phyloP scores from a whole-genome alignment of 768 basidiomycete species.

The Saitozyma podzolica region DNA sequence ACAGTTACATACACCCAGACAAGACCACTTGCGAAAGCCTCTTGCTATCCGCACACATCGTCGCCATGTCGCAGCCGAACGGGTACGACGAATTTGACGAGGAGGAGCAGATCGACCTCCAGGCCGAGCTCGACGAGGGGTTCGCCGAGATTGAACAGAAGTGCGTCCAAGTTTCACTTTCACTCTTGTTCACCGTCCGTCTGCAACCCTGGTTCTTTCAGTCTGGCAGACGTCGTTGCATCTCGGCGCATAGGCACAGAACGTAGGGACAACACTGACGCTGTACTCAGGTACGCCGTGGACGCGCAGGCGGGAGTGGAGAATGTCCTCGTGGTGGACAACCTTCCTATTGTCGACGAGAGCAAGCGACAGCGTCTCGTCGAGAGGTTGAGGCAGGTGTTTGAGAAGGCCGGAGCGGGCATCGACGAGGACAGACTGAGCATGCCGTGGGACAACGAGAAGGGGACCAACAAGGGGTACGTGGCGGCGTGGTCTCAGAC shows the following conservation, averaged over 20 bases:
- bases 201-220: too few species aligned
- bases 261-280: background rate
- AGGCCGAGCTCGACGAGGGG: conserved; percentile 43
- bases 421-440: conserved; percentile 75
- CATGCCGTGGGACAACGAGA: conserved; percentile 82
- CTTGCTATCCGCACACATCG: too few species aligned
- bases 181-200: background rate
- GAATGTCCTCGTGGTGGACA: conserved; percentile 88
- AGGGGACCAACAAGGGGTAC: conserved; percentile 89
- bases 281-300: conserved; percentile 70
- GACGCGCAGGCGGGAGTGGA: conserved; percentile 83
- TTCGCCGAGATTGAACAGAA: conserved; percentile 44
- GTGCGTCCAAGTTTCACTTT: conserved; percentile 16
- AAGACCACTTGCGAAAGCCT: too few species aligned
- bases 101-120: conserved; percentile 41
- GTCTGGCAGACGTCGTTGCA: too few species aligned
- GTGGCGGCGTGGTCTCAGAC: conserved; percentile 20
- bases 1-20: too few species aligned
- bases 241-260: background rate
- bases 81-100: conserved; percentile 22
- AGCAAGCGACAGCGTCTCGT: conserved; percentile 79
- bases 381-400: conserved; percentile 77
- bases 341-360: conserved; percentile 84
- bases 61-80: background rate
- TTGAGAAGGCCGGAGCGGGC: conserved; percentile 73